Evolutionary conservation across 2,329 filamentous ascomycete genomes (phyloP), one percentile per base, ranked within the genome.

Genomic region (Colletotrichum filicis): DNA sequence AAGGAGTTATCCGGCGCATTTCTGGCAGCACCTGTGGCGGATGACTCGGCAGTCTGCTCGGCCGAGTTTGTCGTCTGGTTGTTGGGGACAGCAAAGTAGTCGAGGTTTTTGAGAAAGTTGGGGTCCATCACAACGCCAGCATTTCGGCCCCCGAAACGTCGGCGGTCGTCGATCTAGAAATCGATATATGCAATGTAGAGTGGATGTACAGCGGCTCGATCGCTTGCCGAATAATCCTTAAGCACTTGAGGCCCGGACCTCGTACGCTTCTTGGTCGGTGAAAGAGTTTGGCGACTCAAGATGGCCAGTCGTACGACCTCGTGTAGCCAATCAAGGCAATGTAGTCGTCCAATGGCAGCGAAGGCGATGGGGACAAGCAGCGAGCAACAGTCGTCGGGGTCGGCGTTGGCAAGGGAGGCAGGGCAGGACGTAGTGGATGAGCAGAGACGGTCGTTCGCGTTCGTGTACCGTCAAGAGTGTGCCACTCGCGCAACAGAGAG

Each of bases 51-150:
- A 46, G 80, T 73, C 75, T 82, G 82, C 62, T 81, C 80, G 26
- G 80, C 78, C 3, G 78, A 74, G 62, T 82, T 82, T 65, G 80
- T 74, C 19, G 79, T 81, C 80, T 83, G 82, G 55, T 79, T 81
- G 59, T 83, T 83, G 64, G 82, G 81, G 66, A 81, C 82, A 66
- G 81, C 78, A 76, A 84, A 84, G 77, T 82, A 84, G 76, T 82
- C 82, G 73, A 84, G 78, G 56, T 83, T 79, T 78, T 77, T 81
- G 52, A 83, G 76, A 16, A 83, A 77, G 65, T 83, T 80, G 28
- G 79, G 77, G 76, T 84, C 82, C 83, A 84, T 84, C 58, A 67
- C 77, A 69, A 75, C 68, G 68, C 76, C 71, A 74, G 79, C 81
- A 81, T 81, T 72, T 77, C 80, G 75, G 68, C 42, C 88, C 89